phyloP scores from a whole-genome alignment of 2,329 filamentous ascomycete genomes.

The Coccinonectria pachysandricola region DNA sequence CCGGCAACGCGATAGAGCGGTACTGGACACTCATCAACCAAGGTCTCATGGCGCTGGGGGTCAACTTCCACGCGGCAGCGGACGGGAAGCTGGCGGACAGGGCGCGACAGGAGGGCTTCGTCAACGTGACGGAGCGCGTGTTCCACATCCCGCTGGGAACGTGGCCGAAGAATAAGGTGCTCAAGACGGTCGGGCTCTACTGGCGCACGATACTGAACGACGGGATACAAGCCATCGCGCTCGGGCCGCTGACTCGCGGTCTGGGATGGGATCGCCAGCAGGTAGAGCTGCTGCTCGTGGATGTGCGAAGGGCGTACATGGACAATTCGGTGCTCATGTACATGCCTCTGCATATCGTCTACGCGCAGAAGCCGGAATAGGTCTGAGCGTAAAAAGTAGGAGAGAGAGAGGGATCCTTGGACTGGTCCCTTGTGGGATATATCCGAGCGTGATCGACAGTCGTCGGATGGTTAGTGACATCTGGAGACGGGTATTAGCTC shows the following conservation, averaged over 20 bases:
- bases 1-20: constrained; percentile 31
- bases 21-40: constrained; percentile 37
- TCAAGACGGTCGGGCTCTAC: constrained; percentile 42
- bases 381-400: constrained; percentile 2
- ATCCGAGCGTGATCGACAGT: too few species aligned
- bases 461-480: too few species aligned
- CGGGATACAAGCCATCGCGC: constrained; percentile 39
- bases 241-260: constrained; percentile 41
- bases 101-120: constrained; percentile 41
- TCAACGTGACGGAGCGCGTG: constrained; percentile 38
- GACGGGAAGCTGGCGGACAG: constrained; percentile 30
- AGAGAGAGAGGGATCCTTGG: too few species aligned
- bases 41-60: constrained; percentile 33
- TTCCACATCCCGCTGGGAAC: constrained; percentile 44
- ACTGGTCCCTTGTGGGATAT: too few species aligned
- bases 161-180: constrained; percentile 40
- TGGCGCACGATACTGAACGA: constrained; percentile 41
- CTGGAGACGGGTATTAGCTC: too few species aligned
- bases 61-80: constrained; percentile 35
- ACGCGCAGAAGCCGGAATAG: constrained; percentile 38
- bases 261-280: constrained; percentile 37
- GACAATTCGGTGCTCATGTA: constrained; percentile 36
- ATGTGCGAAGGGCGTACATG: constrained; percentile 37
- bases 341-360: constrained; percentile 46
- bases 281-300: constrained; percentile 37